A percentile compares a stretch with the other conserved stretches of the same genome.
These are phyloP conservation scores for Evernia prunastri DNA, from an alignment of 495 filamentous ascomycete genomes.

Conservation along the genomic window DNA sequence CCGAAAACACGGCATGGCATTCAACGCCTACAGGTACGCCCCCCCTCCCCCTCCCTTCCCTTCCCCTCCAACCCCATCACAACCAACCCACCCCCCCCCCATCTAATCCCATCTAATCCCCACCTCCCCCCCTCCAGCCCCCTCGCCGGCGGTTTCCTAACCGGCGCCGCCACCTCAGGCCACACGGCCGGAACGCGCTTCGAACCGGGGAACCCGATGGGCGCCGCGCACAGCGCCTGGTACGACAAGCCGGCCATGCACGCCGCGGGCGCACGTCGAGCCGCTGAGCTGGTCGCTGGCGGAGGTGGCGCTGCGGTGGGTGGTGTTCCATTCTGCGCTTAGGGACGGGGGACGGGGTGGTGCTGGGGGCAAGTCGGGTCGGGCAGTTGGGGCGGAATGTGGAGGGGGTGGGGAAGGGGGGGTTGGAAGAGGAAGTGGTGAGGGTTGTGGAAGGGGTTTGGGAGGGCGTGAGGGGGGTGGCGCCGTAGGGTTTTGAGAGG, in stretches of 20 bases:
- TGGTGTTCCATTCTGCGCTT: neutral
- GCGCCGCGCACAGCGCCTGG: neutral
- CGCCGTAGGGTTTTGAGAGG: neutral
- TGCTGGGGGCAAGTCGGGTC: neutral
- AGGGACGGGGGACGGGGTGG: neutral
- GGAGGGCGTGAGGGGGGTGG: neutral
- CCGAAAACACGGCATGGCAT: too few species aligned
- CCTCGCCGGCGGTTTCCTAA: neutral
- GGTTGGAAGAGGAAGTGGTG: neutral
- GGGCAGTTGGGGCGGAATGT: neutral
- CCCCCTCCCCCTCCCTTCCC: too few species aligned
- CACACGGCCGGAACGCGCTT: too few species aligned
- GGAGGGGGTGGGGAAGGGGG: neutral
- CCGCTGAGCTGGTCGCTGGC: neutral
- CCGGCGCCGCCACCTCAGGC: neutral
- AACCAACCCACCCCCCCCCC: too few species aligned
- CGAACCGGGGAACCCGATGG: neutral
- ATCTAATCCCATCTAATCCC: too few species aligned
- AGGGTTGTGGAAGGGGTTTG: neutral
- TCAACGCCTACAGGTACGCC: too few species aligned
- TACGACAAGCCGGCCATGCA: slow-evolving; percentile 2
- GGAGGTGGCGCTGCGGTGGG: neutral
- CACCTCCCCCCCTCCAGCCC: too few species aligned
- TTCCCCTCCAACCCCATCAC: too few species aligned
- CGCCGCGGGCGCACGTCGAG: neutral